Evolutionary conservation across 2,329 filamentous ascomycete genomes (phyloP).

Genomic region (Venturia pyrina): DNA sequence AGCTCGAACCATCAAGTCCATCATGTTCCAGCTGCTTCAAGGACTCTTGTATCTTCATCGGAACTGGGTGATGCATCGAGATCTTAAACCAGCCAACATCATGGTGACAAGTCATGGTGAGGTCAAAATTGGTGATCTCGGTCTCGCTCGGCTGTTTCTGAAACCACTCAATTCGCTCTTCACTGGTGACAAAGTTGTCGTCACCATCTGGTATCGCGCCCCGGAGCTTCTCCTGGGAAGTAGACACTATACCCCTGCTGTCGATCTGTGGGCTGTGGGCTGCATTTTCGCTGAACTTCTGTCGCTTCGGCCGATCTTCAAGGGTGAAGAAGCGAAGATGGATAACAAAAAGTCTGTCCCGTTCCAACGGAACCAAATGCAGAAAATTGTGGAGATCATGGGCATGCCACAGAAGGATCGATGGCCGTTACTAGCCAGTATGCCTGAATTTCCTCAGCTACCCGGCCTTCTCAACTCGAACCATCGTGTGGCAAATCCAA

Average conservation of each 20-base stretch:
- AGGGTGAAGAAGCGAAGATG: constrained; percentile 98
- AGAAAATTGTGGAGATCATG: constrained; percentile 95
- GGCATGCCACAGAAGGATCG: constrained; percentile 79
- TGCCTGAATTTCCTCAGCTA: constrained; percentile 78
- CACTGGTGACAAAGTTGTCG: constrained; percentile 92
- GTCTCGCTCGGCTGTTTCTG: constrained; percentile 83
- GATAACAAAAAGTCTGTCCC: constrained; percentile 96
- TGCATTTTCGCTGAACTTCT: constrained; percentile 96
- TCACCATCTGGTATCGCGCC: constrained; percentile 98
- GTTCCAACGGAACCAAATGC: constrained; percentile 97
- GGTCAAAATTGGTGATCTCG: constrained; percentile 91
- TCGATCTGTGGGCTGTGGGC: constrained; percentile 95
- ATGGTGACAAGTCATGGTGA: constrained; percentile 88
- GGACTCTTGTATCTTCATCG: constrained; percentile 89
- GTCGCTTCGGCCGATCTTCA: constrained; percentile 87
- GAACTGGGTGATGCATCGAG: constrained; percentile 95
- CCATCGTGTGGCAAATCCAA: constrained; percentile 40
- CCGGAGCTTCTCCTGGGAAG: constrained; percentile 87
- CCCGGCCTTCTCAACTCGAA: constrained; percentile 38
- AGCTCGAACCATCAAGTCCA: constrained; percentile 78
- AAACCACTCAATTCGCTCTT: constrained; percentile 89
- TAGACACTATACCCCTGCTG: constrained; percentile 92
- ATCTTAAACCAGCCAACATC: constrained; percentile 96
- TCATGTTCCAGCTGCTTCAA: constrained; percentile 91
- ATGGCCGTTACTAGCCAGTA: constrained; percentile 74